Conservation (phyloP, 129 eudicot genomes). For the Flaveria robusta region DNA sequence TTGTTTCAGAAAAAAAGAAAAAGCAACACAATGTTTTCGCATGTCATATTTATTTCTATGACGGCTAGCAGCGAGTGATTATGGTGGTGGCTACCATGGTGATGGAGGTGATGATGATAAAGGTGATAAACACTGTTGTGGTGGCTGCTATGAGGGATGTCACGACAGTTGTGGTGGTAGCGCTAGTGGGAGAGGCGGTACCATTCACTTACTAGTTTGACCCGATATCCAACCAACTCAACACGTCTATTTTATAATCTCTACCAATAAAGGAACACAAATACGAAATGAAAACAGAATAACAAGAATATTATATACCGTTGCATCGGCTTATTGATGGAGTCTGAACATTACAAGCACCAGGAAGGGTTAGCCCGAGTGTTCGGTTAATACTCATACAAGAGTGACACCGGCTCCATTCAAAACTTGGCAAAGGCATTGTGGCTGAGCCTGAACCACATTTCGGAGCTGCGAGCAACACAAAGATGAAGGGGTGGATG, state of each 20-base stretch:
- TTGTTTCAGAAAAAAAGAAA: too few relatives aligned
- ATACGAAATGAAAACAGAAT: neutral
- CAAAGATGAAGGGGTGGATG: slow-evolving; percentile 70
- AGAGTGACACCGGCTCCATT: slow-evolving; percentile 45
- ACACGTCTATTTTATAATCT: slow-evolving; percentile 10
- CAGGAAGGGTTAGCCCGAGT: slow-evolving; percentile 55
- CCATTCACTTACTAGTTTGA: too few relatives aligned
- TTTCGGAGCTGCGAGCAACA: slow-evolving; percentile 70
- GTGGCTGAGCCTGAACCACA: slow-evolving; percentile 64
- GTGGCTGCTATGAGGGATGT: too few relatives aligned
- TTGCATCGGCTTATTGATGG: slow-evolving; percentile 63
- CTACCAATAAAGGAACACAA: neutral
- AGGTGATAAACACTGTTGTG: too few relatives aligned
- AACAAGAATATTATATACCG: slow-evolving; percentile 28
- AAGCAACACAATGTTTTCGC: too few relatives aligned
- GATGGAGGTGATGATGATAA: too few relatives aligned
- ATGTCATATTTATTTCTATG: too few relatives aligned
- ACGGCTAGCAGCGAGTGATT: too few relatives aligned
- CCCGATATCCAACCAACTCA: too few relatives aligned
- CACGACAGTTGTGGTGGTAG: too few relatives aligned
- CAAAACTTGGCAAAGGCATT: slow-evolving; percentile 58
- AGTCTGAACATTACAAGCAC: slow-evolving; percentile 66
- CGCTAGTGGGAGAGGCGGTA: too few relatives aligned
- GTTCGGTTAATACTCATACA: slow-evolving; percentile 59
- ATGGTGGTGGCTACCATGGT: too few relatives aligned